phyloP scores from a whole-genome alignment of 352 stramenopile genomes.

The Phytophthora litchii region DNA sequence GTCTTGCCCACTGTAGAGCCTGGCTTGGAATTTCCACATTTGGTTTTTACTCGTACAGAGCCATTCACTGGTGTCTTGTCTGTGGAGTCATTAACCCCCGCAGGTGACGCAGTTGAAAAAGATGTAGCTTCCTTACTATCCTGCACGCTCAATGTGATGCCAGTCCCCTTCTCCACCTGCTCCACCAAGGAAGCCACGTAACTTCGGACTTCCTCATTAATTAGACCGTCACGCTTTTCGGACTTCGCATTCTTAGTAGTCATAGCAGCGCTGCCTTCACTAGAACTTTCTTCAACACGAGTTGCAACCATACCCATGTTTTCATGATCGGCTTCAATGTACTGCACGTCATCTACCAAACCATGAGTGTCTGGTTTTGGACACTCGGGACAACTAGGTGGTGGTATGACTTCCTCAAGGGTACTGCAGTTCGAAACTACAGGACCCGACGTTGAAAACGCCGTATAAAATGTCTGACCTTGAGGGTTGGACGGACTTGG shows the following conservation, averaged over 20 bases:
- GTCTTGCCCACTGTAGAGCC: not conserved
- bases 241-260: not conserved
- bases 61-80: constrained; percentile 2
- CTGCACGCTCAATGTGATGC: not conserved
- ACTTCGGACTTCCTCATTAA: constrained; percentile 17
- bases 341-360: constrained; percentile 28
- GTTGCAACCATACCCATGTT: constrained; percentile 9
- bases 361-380: constrained; percentile 15
- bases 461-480: constrained; percentile 23
- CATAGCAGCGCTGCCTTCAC: constrained; percentile 1
- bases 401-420: constrained; percentile 8
- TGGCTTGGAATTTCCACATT: constrained; percentile 3
- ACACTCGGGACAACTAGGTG: constrained; percentile 1
- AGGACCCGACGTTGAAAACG: constrained; percentile 27
- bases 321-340: constrained; percentile 24
- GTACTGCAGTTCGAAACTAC: constrained; percentile 15
- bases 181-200: constrained; percentile 29
- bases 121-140: constrained; percentile 1
- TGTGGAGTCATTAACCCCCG: not conserved
- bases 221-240: constrained; percentile 5
- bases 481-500: constrained; percentile 16
- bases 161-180: constrained; percentile 18
- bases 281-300: not conserved
- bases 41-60: not conserved
- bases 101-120: not conserved